Evolutionary conservation across 1,284 basidiomycete genomes (phyloP), one percentile per base, ranked within the genome.

Genomic region (Coniophora puteana): DNA sequence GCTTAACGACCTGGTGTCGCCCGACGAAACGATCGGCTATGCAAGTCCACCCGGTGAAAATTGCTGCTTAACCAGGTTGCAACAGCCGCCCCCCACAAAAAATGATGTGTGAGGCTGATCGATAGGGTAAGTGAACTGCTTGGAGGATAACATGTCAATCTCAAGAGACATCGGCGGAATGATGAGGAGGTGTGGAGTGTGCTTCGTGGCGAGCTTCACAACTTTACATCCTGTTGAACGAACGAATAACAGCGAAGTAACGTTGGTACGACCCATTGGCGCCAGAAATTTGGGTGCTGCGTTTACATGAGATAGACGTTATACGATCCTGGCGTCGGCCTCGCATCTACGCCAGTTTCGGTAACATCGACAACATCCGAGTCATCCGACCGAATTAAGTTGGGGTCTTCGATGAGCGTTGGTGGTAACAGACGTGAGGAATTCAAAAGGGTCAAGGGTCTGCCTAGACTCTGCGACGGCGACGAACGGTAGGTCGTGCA

Each of bases 401-500:
- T 26, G 3, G 55, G 54, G 16, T 57, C 54, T 4, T 59, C 50
- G 0, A 43, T 46, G 1, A 59, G 14, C 2, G 47, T 56, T 8
- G 43, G 1, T 49, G 58, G 21, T 59, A 59, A 18, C 54, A 58
- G 12, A 55, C 50, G 7, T 46, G 43, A 16, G 58, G 45, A n/a
- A n/a, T n/a, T n/a, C n/a, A 17, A 55, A 46, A 7, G 35, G 6
- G 24, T 54, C 49, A 3, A 57, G 43, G 13, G 46, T 48, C 14
- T 36, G 47, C 21, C 41, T 43, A 12, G 44, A 26, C 32, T 51
- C 55, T 10, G 42, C 11, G 5, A 57, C 23, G 3, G 21, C 28
- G n/a, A 58, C 34, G 21, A 57, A 50, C n/a, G 33, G 23, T 3
- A 60, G 38, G 5, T 44, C 55, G 6, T 54, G n/a, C n/a, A n/a